A percentile compares a stretch with the other conserved stretches of the same genome.
Evolutionary conservation across 163 green algal species (phyloP).

Genomic region (Chlorella variabilis): DNA sequence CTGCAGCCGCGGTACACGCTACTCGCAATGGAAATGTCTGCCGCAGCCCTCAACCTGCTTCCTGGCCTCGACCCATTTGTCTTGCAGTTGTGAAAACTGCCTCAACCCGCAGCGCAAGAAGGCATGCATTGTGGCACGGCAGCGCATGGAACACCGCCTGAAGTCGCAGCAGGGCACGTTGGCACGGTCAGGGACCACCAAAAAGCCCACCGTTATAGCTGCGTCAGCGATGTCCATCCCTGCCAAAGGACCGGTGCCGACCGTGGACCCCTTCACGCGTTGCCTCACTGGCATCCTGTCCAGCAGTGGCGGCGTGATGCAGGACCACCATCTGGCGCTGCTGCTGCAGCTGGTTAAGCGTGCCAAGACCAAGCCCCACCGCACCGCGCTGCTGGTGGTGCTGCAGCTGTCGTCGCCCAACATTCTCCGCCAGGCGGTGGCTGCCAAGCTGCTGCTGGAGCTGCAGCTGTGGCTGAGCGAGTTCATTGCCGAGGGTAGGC

Average conservation of each 20-base stretch:
- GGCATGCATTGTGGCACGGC: conserved; percentile 36
- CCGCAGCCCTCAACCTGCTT: no score
- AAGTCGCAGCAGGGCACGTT: not conserved
- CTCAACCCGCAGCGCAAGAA: conserved; percentile 55
- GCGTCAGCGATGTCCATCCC: not conserved
- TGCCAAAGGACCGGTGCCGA: not conserved
- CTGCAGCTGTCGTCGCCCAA: conserved; percentile 32
- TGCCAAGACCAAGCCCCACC: conserved; percentile 33
- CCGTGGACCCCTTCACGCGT: conserved; percentile 36
- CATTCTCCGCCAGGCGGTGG: conserved; percentile 30
- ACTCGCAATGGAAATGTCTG: no score
- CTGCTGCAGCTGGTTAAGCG: conserved; percentile 36
- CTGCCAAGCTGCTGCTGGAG: conserved; percentile 9
- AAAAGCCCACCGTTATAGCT: not conserved
- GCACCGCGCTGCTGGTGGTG: conserved; percentile 38
- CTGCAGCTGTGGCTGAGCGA: conserved; percentile 44
- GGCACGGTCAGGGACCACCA: not conserved
- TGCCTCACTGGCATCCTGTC: conserved; percentile 34
- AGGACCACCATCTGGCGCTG: conserved; percentile 20
- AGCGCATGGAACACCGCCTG: conserved; percentile 10
- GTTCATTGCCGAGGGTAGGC: conserved; percentile 13
- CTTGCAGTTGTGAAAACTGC: conserved; percentile 46
- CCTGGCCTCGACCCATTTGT: no score
- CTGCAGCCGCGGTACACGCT: not conserved
- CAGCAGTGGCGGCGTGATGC: conserved; percentile 32